Conservation (phyloP, 2,329 filamentous ascomycete genomes). For the Trichothecium sympodiale region DNA sequence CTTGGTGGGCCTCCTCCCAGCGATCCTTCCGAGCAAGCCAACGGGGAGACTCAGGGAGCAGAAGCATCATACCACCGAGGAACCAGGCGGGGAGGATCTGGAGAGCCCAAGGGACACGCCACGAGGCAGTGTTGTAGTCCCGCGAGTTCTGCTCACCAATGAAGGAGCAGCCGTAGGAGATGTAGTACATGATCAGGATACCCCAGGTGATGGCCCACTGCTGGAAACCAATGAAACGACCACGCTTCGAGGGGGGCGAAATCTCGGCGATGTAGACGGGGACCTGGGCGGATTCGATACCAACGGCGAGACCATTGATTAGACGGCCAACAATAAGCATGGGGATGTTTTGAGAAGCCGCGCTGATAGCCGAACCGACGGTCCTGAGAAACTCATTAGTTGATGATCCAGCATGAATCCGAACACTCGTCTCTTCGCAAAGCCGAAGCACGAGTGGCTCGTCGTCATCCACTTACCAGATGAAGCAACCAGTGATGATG, state of each 20-base stretch:
- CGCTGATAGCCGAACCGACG: slow-evolving; percentile 33
- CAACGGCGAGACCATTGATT: slow-evolving; percentile 57
- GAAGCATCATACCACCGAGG: slow-evolving; percentile 46
- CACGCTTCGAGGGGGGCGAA: slow-evolving; percentile 42
- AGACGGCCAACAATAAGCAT: slow-evolving; percentile 45
- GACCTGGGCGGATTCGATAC: slow-evolving; percentile 55
- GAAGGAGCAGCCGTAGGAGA: slow-evolving; percentile 53
- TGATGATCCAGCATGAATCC: background rate
- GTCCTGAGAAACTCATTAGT: slow-evolving; percentile 20
- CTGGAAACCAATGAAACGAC: slow-evolving; percentile 58
- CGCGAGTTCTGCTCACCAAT: slow-evolving; percentile 27
- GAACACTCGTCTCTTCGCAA: too few relatives aligned
- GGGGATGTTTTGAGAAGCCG: slow-evolving; percentile 33
- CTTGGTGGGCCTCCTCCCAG: slow-evolving; percentile 44
- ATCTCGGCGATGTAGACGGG: slow-evolving; percentile 62
- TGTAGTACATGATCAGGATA: slow-evolving; percentile 61
- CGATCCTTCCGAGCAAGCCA: slow-evolving; percentile 55
- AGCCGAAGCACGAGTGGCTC: too few relatives aligned
- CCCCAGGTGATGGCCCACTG: slow-evolving; percentile 63
- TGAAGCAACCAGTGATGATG: slow-evolving; percentile 36
- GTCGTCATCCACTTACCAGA: slow-evolving; percentile 37
- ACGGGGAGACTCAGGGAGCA: slow-evolving; percentile 50
- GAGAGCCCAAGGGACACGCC: slow-evolving; percentile 53
- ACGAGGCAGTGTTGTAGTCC: slow-evolving; percentile 38
- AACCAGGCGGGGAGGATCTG: slow-evolving; percentile 53